These are phyloP conservation scores for Discostella stelligeroides DNA, from an alignment of 108 stramenopile species.

Conservation along the genomic window DNA sequence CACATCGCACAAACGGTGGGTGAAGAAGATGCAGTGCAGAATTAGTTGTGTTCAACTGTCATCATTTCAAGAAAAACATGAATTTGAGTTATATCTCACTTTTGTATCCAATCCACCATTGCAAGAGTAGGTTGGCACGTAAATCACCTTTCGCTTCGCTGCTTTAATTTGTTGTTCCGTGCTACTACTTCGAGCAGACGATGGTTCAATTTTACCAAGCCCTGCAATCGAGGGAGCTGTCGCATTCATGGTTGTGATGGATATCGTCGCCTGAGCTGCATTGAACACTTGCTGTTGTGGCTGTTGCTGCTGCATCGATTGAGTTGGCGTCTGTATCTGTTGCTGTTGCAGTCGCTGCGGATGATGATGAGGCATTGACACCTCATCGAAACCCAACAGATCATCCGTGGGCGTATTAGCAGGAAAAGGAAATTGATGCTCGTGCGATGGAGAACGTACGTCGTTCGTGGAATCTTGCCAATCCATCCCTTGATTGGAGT, in stretches of 20 bases:
- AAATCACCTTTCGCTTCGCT: conserved; percentile 29
- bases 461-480: too few relatives aligned
- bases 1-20: too few relatives aligned
- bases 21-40: too few relatives aligned
- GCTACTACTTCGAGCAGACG: too few relatives aligned
- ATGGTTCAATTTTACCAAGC: conserved; percentile 42
- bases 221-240: conserved; percentile 34
- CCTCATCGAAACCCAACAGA: conserved; percentile 10
- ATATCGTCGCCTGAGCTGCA: conserved; percentile 4
- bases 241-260: conserved; percentile 4
- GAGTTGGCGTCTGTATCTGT: too few relatives aligned
- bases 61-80: too few relatives aligned
- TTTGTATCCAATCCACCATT: too few relatives aligned
- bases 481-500: too few relatives aligned
- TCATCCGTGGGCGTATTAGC: not conserved
- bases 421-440: not conserved
- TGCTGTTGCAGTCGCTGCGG: conserved; percentile 17
- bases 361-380: too few relatives aligned
- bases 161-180: conserved; percentile 8
- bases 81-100: too few relatives aligned
- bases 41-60: too few relatives aligned
- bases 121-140: conserved; percentile 47
- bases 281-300: conserved; percentile 16
- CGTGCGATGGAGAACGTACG: not conserved
- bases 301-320: too few relatives aligned